Evolutionary conservation across 2,329 filamentous ascomycete genomes (phyloP).

Genomic region (Verticillium zaregamsianum): DNA sequence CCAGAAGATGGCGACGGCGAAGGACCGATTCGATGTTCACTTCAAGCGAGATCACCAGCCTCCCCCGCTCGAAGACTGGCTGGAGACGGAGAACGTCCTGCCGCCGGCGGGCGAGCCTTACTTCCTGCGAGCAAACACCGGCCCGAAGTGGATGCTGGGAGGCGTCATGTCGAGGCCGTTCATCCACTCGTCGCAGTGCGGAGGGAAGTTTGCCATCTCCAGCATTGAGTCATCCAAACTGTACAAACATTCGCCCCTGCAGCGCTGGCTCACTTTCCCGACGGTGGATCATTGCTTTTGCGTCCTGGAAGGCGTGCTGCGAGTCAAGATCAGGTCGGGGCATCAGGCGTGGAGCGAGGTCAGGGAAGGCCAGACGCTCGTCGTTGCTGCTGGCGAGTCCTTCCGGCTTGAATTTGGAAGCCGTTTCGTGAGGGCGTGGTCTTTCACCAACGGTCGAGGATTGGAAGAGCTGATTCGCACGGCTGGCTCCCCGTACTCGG

Average conservation of each 20-base stretch:
- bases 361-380: slow-evolving; percentile 42
- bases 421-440: slow-evolving; percentile 40
- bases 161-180: slow-evolving; percentile 44
- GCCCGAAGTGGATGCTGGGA: slow-evolving; percentile 39
- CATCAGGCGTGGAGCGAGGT: slow-evolving; percentile 23
- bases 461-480: slow-evolving; percentile 40
- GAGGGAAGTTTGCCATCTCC: slow-evolving; percentile 47
- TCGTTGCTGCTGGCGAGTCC: slow-evolving; percentile 40
- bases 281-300: slow-evolving; percentile 48
- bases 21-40: slow-evolving; percentile 51
- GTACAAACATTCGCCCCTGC: slow-evolving; percentile 30
- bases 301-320: slow-evolving; percentile 40
- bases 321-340: slow-evolving; percentile 30
- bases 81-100: slow-evolving; percentile 32
- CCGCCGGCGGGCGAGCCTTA: slow-evolving; percentile 37
- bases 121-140: slow-evolving; percentile 46
- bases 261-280: slow-evolving; percentile 34
- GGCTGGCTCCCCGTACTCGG: slow-evolving; percentile 26
- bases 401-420: slow-evolving; percentile 41
- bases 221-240: slow-evolving; percentile 41
- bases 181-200: slow-evolving; percentile 40
- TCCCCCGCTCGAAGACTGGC: slow-evolving; percentile 38
- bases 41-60: slow-evolving; percentile 44
- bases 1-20: slow-evolving; percentile 51
- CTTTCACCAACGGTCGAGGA: slow-evolving; percentile 44